Base-by-base conservation (phyloP, 2,329 filamentous ascomycete genomes). In the Pseudocercospora ulei region DNA sequence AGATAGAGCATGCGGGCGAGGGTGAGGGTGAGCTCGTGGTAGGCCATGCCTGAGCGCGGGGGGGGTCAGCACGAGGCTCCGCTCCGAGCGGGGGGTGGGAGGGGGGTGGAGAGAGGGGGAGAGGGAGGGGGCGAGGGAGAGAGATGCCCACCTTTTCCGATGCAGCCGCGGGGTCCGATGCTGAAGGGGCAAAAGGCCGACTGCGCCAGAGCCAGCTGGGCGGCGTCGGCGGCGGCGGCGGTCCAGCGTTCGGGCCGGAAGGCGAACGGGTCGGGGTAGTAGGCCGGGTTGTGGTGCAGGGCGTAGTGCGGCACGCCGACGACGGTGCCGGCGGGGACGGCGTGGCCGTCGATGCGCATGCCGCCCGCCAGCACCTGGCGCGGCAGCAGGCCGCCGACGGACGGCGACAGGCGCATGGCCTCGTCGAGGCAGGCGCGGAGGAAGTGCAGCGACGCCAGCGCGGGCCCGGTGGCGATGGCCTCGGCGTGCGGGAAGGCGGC, bases 401-500 rank as follows among this genome's bases (percentile, higher is more conserved):
- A 62, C 2, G 69, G 67, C 3, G 63, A 63, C 24, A 70, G 53
- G 7, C 69, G 62, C 42, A 72, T 56, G 0, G 62, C 55, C 47
- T 73, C 69, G 24, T 70, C 62, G 27, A 72, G 59, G 34, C 62
- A 63, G 5, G 67, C 69, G 1, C 59, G 57, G 1, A 72, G 55
- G 44, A 69, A 71, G 0, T 34, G 35, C 36, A 60, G 62, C 7
- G 30, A 43, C n/a, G 54, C 48, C 2, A 70, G 49, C 3, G 48
- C 43, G 1, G 52, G 35, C 3, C 57, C 58, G 66, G 44, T 68
- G 58, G 1, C 65, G 62, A 50, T 72, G 62, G 50, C 64, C 63
- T 35, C 67, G 63, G 39, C 67, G 59, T 29, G 67, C 54, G 3
- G 68, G 59, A 56, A 71, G 58, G 54, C 66, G 62, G 55, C 67